Evolutionary conservation across 345 rosid species (phyloP).

Genomic region (Salix arbutifolia): DNA sequence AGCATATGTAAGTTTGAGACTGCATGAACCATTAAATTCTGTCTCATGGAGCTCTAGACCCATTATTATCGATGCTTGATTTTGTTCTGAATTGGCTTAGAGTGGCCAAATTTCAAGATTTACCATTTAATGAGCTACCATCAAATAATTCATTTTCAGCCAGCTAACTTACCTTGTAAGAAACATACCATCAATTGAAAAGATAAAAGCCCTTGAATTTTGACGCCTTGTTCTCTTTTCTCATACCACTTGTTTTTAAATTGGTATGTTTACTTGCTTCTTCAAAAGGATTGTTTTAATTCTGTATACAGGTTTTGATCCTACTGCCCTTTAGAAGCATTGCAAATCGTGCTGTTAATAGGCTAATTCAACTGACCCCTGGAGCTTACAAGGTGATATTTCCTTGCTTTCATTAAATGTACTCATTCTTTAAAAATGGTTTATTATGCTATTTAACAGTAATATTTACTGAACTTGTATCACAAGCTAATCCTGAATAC

Average conservation of each 20-base stretch:
- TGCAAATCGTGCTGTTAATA: slow-evolving; percentile 63
- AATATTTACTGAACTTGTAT: background rate
- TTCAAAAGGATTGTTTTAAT: slow-evolving; percentile 7
- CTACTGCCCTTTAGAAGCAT: slow-evolving; percentile 69
- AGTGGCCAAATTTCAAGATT: background rate
- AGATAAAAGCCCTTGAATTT: background rate
- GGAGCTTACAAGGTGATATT: slow-evolving; percentile 58
- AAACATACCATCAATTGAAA: background rate
- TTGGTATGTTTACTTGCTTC: background rate
- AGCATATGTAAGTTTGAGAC: background rate
- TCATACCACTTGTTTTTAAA: background rate
- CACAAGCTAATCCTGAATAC: background rate
- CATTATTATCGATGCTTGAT: too few species aligned
- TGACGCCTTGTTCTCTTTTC: background rate
- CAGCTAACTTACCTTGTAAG: background rate
- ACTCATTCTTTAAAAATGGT: slow-evolving; percentile 13
- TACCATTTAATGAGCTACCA: background rate
- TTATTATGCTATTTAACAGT: background rate
- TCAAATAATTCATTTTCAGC: background rate
- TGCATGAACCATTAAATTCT: too few species aligned
- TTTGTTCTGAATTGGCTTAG: too few species aligned
- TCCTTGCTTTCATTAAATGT: slow-evolving; percentile 3
- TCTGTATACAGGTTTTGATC: slow-evolving; percentile 59
- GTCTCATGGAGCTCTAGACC: background rate
- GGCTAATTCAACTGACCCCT: slow-evolving; percentile 76